phyloP scores from a whole-genome alignment of 768 basidiomycete species.

The Hydnomerulius pinastri region DNA sequence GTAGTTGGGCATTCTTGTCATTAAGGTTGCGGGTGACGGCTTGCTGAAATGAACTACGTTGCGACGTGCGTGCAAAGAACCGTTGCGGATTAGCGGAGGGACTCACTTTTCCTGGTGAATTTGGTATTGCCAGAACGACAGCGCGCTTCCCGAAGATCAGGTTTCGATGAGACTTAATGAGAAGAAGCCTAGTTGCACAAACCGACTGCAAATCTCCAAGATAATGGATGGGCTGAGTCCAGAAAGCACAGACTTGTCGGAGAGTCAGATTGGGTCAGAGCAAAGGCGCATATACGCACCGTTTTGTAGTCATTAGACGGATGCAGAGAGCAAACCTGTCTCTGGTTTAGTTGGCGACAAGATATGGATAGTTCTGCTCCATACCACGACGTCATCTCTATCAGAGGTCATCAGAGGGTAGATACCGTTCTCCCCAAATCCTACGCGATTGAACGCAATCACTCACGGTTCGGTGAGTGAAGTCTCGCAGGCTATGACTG shows the following conservation, averaged over 20 bases:
- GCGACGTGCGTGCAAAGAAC: constrained; percentile 2
- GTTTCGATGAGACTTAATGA: constrained; percentile 1
- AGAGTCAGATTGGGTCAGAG: constrained; percentile 3
- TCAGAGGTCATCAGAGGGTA: background rate
- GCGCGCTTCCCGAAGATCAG: constrained; percentile 49
- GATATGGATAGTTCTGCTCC: constrained; percentile 4
- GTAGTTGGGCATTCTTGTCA: constrained; percentile 79
- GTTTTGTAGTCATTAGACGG: constrained; percentile 93
- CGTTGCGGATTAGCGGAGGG: background rate
- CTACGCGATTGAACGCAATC: background rate
- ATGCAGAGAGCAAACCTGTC: constrained; percentile 76
- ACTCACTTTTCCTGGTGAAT: constrained; percentile 79
- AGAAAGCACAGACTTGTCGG: constrained; percentile 74
- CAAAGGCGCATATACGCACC: constrained; percentile 47
- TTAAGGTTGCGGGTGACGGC: constrained; percentile 79
- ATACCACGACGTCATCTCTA: constrained; percentile 61
- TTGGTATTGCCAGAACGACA: constrained; percentile 93
- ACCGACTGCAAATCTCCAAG: constrained; percentile 83
- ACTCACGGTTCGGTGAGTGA: constrained; percentile 75
- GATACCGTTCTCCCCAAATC: background rate
- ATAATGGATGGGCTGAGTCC: constrained; percentile 75
- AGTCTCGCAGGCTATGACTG: constrained; percentile 73
- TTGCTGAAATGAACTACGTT: constrained; percentile 66
- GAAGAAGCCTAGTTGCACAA: constrained; percentile 11
- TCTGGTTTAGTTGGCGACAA: background rate